Evolutionary conservation across 139 green algal species (phyloP).

Genomic region (Deuterostichococcus epilithicus): DNA sequence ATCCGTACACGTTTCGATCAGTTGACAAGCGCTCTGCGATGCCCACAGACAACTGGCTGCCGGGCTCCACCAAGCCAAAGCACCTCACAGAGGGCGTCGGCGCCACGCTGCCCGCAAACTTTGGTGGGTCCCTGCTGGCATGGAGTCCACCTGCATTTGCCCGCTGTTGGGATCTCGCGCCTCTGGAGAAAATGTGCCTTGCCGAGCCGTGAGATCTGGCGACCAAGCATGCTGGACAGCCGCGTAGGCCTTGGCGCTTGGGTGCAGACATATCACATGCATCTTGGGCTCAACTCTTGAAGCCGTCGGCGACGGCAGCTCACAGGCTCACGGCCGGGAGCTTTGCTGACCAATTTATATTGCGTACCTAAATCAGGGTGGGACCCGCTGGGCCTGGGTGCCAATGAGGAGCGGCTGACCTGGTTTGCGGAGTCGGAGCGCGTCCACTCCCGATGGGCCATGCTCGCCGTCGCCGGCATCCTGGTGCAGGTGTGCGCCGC

Average conservation of each 20-base stretch:
- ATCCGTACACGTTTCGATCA: too few species aligned
- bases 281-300: too few species aligned
- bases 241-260: too few species aligned
- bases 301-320: too few species aligned
- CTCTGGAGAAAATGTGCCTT: too few species aligned
- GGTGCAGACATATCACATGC: too few species aligned
- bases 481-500: conserved; percentile 60
- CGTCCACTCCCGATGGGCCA: conserved; percentile 85
- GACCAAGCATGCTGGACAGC: too few species aligned
- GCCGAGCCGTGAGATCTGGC: too few species aligned
- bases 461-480: conserved; percentile 86
- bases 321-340: too few species aligned
- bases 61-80: conserved; percentile 1
- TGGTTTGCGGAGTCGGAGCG: conserved; percentile 21
- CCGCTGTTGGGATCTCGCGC: too few species aligned
- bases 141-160: too few species aligned
- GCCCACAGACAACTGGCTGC: conserved; percentile 30
- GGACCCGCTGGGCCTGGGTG: conserved; percentile 71
- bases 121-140: neutral
- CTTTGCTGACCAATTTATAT: too few species aligned
- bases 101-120: neutral
- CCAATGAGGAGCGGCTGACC: conserved; percentile 41
- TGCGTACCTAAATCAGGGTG: conserved; percentile 52
- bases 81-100: neutral
- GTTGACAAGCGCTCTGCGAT: neutral